Conservation (phyloP, 768 basidiomycete species). For the Mrakia hoshinonis region DNA sequence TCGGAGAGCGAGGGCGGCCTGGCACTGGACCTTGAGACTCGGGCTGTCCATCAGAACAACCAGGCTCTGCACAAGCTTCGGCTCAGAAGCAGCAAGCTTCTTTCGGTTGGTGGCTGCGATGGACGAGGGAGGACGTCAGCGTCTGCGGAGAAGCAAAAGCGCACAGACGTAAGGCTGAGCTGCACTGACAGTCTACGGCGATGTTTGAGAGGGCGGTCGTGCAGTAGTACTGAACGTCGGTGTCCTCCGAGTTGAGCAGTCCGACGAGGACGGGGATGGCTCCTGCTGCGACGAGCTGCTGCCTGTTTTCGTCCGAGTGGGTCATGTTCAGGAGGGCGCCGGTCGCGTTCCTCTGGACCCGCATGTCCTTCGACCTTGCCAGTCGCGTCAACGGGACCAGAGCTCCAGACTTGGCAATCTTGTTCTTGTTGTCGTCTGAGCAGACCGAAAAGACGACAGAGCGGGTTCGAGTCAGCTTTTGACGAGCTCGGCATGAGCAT, state of each 20-base stretch:
- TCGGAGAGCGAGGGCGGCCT: conserved; percentile 87
- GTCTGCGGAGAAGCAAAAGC: neutral
- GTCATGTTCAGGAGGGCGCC: conserved; percentile 99
- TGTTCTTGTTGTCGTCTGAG: conserved; percentile 97
- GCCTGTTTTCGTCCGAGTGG: conserved; percentile 99
- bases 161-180: neutral
- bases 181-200: conserved; percentile 73
- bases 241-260: conserved; percentile 87
- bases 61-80: conserved; percentile 84
- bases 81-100: conserved; percentile 87
- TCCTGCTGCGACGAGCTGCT: conserved; percentile 95
- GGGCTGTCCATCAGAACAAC: conserved; percentile 94
- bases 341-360: conserved; percentile 96
- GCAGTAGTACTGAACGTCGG: conserved; percentile 99
- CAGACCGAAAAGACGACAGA: neutral
- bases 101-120: conserved; percentile 69
- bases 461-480: neutral
- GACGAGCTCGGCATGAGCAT: neutral
- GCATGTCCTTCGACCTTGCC: conserved; percentile 97
- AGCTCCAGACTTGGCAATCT: conserved; percentile 99
- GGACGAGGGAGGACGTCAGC: neutral
- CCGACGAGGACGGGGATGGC: conserved; percentile 95
- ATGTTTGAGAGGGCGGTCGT: conserved; percentile 98
- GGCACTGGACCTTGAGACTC: conserved; percentile 96
- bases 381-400: conserved; percentile 90